Base-by-base conservation (phyloP, 1,284 basidiomycete genomes). In the Ustilago nuda region DNA sequence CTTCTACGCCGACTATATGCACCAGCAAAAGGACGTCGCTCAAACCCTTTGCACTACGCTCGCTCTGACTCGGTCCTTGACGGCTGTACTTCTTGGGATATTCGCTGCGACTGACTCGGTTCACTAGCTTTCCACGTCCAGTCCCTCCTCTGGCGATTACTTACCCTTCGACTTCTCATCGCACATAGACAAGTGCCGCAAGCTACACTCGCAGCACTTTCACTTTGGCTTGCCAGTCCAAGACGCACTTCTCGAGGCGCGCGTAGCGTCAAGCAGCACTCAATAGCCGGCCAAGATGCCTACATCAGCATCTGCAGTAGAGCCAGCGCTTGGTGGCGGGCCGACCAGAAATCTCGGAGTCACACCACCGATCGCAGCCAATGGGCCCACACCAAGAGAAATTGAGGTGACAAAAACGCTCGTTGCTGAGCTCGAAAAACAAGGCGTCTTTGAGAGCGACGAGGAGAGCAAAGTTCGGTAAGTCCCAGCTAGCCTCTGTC, bases 381-480 rank as follows among this genome's bases (percentile, higher is more conserved):
- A 77, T 46, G 81, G 80, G 33, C 84, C 85, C 11, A 85, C 85
- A 8, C 65, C 71, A 43, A 67, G 74, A 48, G 85, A 86, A 57
- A 69, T 82, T 58, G 85, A 84, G 59, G 79, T 97, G n/a, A 97
- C 95, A 1, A 87, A 90, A 39, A 92, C 92, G 41, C 89, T 95
- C 75, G 92, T 94, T 92, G 91, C 93, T 61, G 96, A 99, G 87
- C 89, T 99, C 15, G 90, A 91, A 79, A 88, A 90, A 61, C 92
- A 97, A 84, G 92, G 93, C 68, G 92, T 92, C 13, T 97, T 98
- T 86, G 96, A 98, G 87, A 92, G 89, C 52, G 92, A 94, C 76
- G 92, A 94, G 65, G 95, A 98, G 86, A 90, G 93, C 37, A 91
- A 92, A 86, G 92, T 91, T 72, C 92, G 96, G 95, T 95, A 85